These are phyloP conservation scores for Arachis stenosperma DNA, from an alignment of 306 rosid genomes.

Conservation along the genomic window DNA sequence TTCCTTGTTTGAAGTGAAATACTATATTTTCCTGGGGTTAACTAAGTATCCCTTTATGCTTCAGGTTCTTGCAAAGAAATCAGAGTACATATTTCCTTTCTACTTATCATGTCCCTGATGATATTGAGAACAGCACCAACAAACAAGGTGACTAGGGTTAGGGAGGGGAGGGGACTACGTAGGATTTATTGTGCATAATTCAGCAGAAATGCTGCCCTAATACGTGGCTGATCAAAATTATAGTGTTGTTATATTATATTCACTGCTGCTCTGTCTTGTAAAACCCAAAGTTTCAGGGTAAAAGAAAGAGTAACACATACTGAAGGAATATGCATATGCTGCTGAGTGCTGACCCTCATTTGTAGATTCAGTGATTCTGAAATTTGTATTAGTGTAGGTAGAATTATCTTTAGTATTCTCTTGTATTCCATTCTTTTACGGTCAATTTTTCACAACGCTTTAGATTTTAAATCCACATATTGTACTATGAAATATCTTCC, in stretches of 20 bases:
- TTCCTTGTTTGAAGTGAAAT: conserved; percentile 17
- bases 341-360: conserved; percentile 21
- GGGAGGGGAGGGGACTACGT: conserved; percentile 1
- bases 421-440: too few species aligned
- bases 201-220: conserved; percentile 28
- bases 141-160: conserved; percentile 43
- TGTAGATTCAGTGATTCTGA: conserved; percentile 27
- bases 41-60: conserved; percentile 26
- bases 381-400: neutral
- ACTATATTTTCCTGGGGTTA: neutral
- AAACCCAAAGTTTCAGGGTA: conserved; percentile 19
- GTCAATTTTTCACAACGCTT: too few species aligned
- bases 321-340: conserved; percentile 20
- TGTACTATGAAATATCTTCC: neutral
- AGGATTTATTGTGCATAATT: conserved; percentile 40
- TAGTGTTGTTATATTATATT: neutral
- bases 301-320: conserved; percentile 15
- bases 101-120: conserved; percentile 65
- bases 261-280: conserved; percentile 10
- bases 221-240: conserved; percentile 25
- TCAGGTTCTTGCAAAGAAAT: conserved; percentile 77
- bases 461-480: too few species aligned
- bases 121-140: conserved; percentile 58
- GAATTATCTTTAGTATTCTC: too few species aligned
- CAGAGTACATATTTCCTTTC: conserved; percentile 68